Evolutionary conservation across 2,329 filamentous ascomycete species (phyloP), one percentile per base, ranked within the genome.

Genomic region (Bisporella sp.): DNA sequence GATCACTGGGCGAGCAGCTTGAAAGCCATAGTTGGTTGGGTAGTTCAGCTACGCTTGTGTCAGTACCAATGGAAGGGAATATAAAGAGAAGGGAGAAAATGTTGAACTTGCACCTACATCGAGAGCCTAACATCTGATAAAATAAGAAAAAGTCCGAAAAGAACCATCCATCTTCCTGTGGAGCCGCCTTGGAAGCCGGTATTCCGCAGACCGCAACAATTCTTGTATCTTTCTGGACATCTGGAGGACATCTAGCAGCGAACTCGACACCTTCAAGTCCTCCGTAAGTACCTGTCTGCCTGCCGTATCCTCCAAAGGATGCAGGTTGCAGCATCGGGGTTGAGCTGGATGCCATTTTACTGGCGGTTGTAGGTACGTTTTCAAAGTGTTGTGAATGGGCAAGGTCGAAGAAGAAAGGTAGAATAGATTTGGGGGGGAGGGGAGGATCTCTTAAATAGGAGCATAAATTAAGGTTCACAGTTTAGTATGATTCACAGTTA

Each of bases 111-210:
- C 42, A 53, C 47, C 40, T 31, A 53, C 51, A 31, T 47, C 44
- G 51, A 50, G 8, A 43, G 31, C 47, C 31, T 41, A 53, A 39
- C 47, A 53, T 49, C 47, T 53, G 51, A 47, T 50, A 48, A 50
- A 53, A 53, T 45, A 53, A 45, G 40, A 50, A 53, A 45, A 53
- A 53, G 51, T 53, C 51, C 31, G 51, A 53, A 48, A 47, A 50
- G 40, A 53, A 50, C 51, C 51, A 53, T 48, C 51, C 51, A 50
- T 53, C 51, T 5, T 49, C 41, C 21, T 47, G 43, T 45, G 51
- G 51, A 45, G 47, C 51, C 13, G 51, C 51, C 21, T 50, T 41
- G 11, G 31, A 29, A 39, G 40, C 48, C 28, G 48, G 45, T 50
- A 51, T 50, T 33, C 51, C 51, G 30, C 48, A 54, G 30, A 54